A percentile compares a stretch with the other conserved stretches of the same genome.
Conservation (phyloP, 306 rosid genomes). For the Prunus fruticosa region DNA sequence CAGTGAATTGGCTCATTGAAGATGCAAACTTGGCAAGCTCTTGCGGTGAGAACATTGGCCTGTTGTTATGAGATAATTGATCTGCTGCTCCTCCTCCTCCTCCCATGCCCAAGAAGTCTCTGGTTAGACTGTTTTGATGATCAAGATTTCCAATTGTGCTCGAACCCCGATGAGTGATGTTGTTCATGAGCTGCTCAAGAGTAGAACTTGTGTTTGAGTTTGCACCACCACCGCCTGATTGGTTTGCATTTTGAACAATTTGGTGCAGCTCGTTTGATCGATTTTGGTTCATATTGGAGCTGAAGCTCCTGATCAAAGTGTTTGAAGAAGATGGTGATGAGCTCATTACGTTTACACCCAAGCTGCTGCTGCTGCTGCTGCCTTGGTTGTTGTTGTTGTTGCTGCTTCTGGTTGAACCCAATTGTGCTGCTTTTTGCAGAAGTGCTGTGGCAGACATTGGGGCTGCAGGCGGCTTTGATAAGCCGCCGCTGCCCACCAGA, state of each 20-base stretch:
- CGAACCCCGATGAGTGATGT: neutral
- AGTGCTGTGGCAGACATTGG: slow-evolving; percentile 69
- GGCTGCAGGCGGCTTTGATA: slow-evolving; percentile 21
- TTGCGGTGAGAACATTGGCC: slow-evolving; percentile 45
- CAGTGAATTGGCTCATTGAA: slow-evolving; percentile 56
- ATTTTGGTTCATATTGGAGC: slow-evolving; percentile 16
- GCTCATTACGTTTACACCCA: slow-evolving; percentile 45
- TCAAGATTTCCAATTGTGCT: neutral
- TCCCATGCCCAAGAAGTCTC: slow-evolving; percentile 84
- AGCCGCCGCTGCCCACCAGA: neutral
- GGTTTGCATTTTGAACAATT: slow-evolving; percentile 28
- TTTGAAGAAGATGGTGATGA: slow-evolving; percentile 46
- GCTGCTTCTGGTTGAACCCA: slow-evolving; percentile 45
- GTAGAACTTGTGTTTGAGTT: neutral
- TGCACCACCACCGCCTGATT: slow-evolving; percentile 21
- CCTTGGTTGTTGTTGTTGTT: slow-evolving; percentile 27
- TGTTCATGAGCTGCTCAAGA: slow-evolving; percentile 15
- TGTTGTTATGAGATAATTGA: slow-evolving; percentile 1
- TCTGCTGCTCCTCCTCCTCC: slow-evolving; percentile 28
- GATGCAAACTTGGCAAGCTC: slow-evolving; percentile 62
- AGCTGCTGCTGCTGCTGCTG: slow-evolving; percentile 25
- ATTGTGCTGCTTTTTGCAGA: slow-evolving; percentile 46
- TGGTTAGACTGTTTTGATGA: slow-evolving; percentile 53
- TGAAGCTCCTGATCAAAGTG: slow-evolving; percentile 23
- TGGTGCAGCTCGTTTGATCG: slow-evolving; percentile 18